Base-by-base conservation (phyloP, 768 basidiomycete species). In the Mycena crocata region DNA sequence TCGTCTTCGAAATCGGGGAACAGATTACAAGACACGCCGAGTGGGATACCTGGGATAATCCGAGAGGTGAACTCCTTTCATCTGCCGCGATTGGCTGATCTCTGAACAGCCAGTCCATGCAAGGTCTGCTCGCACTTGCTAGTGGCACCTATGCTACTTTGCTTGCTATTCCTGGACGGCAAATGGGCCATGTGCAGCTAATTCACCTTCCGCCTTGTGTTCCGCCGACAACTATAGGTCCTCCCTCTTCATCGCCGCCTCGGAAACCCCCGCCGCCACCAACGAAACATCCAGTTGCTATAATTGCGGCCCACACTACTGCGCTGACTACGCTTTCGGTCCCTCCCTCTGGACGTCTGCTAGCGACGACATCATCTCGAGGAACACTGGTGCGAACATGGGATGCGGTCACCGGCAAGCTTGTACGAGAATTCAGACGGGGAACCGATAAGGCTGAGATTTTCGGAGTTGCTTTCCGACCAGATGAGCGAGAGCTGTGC, bases 381-480 rank as follows among this genome's bases (percentile, higher is more conserved):
- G 95, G 95, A 17, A 98, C 95, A 1, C 85, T 98, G 44, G 88
- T 97, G 30, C 87, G 95, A 48, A 86, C 96, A 72, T 98, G 94
- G 94, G 92, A 96, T 74, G 78, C 93, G 0, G 72, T 80, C 9
- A 87, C 89, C 10, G 92, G 93, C 21, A 91, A 90, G 70, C 87
- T 93, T 50, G 78, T 93, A 26, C 85, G 90, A 49, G 95, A 96
- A 76, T 85, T 98, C 31, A 83, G 95, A 62, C 85, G 95, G 75
- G 95, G 95, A 12, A 87, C 92, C 21, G 96, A 98, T 77, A 91
- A 93, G 72, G 95, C 95, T 31, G 90, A 93, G 72, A 96, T 97
- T 46, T 96, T 95, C 77, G 94, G 94, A 3, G 92, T 96, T 23
- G 90, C 92, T 15, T 95, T 96, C 77, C 86, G 95, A 39, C 90